phyloP scores from a whole-genome alignment of 75 land plant genomes.

The Pseudotsuga menziesii region DNA sequence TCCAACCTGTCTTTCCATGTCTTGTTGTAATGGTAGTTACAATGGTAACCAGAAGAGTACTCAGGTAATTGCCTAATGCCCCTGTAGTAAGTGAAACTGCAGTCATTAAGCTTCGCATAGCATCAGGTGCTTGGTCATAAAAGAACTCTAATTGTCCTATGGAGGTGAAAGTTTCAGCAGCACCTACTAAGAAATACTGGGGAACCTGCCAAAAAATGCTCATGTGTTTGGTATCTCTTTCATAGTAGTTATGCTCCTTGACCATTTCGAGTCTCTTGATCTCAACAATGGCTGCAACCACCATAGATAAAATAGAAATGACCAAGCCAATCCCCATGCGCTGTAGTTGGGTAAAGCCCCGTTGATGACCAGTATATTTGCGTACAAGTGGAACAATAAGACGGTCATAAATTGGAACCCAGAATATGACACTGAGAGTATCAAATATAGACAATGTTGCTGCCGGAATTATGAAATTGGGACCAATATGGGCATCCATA shows the following conservation, averaged over 20 bases:
- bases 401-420: constrained; percentile 73
- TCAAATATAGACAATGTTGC: constrained; percentile 67
- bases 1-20: constrained; percentile 66
- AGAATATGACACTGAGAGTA: constrained; percentile 60
- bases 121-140: constrained; percentile 87
- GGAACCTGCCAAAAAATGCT: constrained; percentile 81
- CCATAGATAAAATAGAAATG: constrained; percentile 66
- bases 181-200: constrained; percentile 72
- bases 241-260: constrained; percentile 14
- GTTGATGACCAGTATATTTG: constrained; percentile 44
- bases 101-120: constrained; percentile 68
- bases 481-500: constrained; percentile 52
- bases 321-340: constrained; percentile 78
- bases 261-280: constrained; percentile 34
- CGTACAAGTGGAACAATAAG: constrained; percentile 65
- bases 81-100: constrained; percentile 62
- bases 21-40: constrained; percentile 43
- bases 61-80: constrained; percentile 69
- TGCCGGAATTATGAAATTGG: constrained; percentile 50
- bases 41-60: constrained; percentile 60
- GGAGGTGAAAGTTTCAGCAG: constrained; percentile 74
- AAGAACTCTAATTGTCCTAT: constrained; percentile 82
- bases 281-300: constrained; percentile 47
- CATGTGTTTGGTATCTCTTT: constrained; percentile 28
- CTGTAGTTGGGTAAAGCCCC: constrained; percentile 69